Evolutionary conservation across 2,329 filamentous ascomycete genomes (phyloP).

Genomic region (Fusarium coffeatum): DNA sequence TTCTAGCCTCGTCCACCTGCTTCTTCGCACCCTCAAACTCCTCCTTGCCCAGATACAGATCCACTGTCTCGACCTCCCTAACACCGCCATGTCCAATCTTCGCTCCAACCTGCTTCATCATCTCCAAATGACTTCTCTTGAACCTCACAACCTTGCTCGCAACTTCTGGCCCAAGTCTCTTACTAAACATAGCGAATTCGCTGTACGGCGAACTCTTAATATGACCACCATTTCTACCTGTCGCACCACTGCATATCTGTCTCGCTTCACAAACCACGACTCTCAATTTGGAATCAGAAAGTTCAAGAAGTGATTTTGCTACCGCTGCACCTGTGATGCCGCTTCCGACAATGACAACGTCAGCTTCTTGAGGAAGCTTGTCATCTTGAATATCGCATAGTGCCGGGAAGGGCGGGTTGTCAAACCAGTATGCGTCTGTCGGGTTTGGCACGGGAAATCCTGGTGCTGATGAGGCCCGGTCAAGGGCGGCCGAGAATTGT

Average conservation of each 20-base stretch:
- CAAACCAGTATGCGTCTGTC: conserved; percentile 60
- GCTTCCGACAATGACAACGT: conserved; percentile 65
- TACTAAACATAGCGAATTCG: conserved; percentile 52
- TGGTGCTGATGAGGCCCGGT: conserved; percentile 49
- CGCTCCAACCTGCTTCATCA: conserved; percentile 54
- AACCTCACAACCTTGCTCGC: conserved; percentile 59
- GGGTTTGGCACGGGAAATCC: conserved; percentile 57
- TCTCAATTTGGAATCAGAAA: conserved; percentile 26
- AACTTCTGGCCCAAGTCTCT: conserved; percentile 48
- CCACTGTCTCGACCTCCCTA: conserved; percentile 59
- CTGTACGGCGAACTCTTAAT: conserved; percentile 60
- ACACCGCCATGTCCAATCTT: conserved; percentile 54
- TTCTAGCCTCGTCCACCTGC: conserved; percentile 50
- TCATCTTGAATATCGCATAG: conserved; percentile 51
- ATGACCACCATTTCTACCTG: conserved; percentile 65
- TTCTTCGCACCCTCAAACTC: conserved; percentile 50
- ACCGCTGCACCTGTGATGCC: conserved; percentile 62
- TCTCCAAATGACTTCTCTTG: conserved; percentile 56
- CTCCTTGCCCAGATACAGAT: conserved; percentile 56
- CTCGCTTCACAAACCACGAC: conserved; percentile 65
- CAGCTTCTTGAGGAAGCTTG: conserved; percentile 53
- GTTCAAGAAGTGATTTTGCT: conserved; percentile 46
- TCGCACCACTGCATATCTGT: conserved; percentile 62
- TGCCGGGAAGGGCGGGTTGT: conserved; percentile 56
- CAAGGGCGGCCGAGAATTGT: conserved; percentile 47